phyloP scores from a whole-genome alignment of 208 protist species.

The Trypanosoma melophagium region DNA sequence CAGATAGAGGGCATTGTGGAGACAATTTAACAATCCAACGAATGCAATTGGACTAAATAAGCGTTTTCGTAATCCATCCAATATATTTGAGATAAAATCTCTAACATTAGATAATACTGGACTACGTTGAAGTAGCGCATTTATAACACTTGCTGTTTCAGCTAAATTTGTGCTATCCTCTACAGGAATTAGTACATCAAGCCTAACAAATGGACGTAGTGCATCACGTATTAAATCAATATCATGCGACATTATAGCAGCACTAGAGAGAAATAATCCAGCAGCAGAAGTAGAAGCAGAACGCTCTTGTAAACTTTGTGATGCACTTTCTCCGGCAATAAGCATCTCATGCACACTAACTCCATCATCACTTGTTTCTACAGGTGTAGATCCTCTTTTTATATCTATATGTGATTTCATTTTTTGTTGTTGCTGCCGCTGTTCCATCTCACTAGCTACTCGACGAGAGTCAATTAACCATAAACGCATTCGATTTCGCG shows the following conservation, averaged over 20 bases:
- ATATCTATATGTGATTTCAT: slow-evolving; percentile 8
- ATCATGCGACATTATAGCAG: slow-evolving; percentile 29
- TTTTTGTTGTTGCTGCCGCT: slow-evolving; percentile 16
- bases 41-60: slow-evolving; percentile 58
- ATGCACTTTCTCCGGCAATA: slow-evolving; percentile 26
- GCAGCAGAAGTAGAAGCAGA: background rate
- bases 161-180: slow-evolving; percentile 20
- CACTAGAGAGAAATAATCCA: slow-evolving; percentile 39
- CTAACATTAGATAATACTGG: slow-evolving; percentile 30
- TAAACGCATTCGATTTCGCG: slow-evolving; percentile 31
- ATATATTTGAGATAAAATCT: slow-evolving; percentile 38
- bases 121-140: slow-evolving; percentile 36
- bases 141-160: slow-evolving; percentile 41
- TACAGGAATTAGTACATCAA: slow-evolving; percentile 54
- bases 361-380: slow-evolving; percentile 2
- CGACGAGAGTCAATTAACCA: slow-evolving; percentile 49
- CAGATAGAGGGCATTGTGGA: slow-evolving; percentile 59
- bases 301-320: slow-evolving; percentile 15
- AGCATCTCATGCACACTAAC: background rate
- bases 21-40: slow-evolving; percentile 64
- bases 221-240: slow-evolving; percentile 40
- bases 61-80: slow-evolving; percentile 46
- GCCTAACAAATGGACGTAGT: slow-evolving; percentile 42
- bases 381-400: background rate
- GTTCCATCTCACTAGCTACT: slow-evolving; percentile 26